Percentiles rank a stretch among this genome's conserved stretches.
phyloP scores from a whole-genome alignment of 2,329 filamentous ascomycete genomes.

The Phialemoniopsis sp. region DNA sequence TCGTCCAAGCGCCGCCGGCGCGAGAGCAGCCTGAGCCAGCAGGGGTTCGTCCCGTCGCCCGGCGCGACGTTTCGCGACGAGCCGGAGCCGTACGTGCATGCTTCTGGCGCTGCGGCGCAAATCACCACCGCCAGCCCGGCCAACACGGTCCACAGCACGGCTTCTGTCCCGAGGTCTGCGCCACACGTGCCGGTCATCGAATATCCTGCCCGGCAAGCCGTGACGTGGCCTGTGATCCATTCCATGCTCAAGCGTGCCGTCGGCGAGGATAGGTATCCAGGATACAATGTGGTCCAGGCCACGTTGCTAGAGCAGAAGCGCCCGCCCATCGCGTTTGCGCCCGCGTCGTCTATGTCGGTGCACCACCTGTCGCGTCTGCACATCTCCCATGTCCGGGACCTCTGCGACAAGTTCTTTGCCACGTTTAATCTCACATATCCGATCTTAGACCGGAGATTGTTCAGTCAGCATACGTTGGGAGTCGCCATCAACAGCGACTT shows the following conservation, averaged over 20 bases:
- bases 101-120: slow-evolving; percentile 6
- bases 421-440: slow-evolving; percentile 49
- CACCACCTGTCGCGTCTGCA: slow-evolving; percentile 41
- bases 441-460: slow-evolving; percentile 46
- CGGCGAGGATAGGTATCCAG: background rate
- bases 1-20: too few relatives aligned
- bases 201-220: slow-evolving; percentile 12
- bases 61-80: slow-evolving; percentile 12
- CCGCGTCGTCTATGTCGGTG: slow-evolving; percentile 28
- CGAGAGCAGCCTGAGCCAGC: too few relatives aligned
- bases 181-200: slow-evolving; percentile 11
- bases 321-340: slow-evolving; percentile 27
- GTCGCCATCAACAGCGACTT: slow-evolving; percentile 43
- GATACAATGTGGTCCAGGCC: slow-evolving; percentile 14
- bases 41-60: too few relatives aligned
- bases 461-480: slow-evolving; percentile 43
- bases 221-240: slow-evolving; percentile 11
- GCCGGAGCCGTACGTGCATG: slow-evolving; percentile 27
- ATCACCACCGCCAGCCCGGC: slow-evolving; percentile 1
- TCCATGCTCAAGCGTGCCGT: slow-evolving; percentile 1
- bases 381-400: slow-evolving; percentile 41
- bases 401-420: slow-evolving; percentile 50
- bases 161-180: background rate
- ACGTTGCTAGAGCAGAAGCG: slow-evolving; percentile 42
- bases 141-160: background rate